Base-by-base conservation (phyloP, 1,284 basidiomycete genomes). In the Sanguinoderma infundibulare region DNA sequence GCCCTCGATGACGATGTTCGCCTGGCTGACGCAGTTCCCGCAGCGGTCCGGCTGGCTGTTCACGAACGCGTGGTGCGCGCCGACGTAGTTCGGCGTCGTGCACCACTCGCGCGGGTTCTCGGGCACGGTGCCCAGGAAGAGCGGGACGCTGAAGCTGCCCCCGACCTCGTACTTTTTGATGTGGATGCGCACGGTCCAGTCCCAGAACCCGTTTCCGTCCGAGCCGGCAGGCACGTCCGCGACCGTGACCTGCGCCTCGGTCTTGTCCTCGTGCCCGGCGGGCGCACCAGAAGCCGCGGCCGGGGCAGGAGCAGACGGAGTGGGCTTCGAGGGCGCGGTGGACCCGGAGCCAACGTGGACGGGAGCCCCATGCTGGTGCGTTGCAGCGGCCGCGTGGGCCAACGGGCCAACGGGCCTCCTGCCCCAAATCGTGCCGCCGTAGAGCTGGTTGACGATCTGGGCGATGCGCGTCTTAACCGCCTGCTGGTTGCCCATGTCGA, bases 1-100 rank as follows among this genome's bases (percentile, higher is more conserved):
- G 5, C 85, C 85, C 70, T 87, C 81, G 50, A 78, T 73, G 40
- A 81, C 69, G n/a, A 82, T 64, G 35, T 77, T 73, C 1, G 60
- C 63, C 7, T 69, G 73, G 17, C 20, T 4, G 8, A 12, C 1
- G 47, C 47, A 50, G 47, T 50, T 50, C 30, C 28, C 47, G 30
- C 47, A 50, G 30, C 47, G 47, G 7, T 4, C 17, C 5, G 76
- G 65, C 24, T 62, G 59, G 46, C 67, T 70, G 60, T 78, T 79
- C 26, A 77, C 77, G 60, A 82, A 82, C 22, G 75, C 75, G 59
- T 73, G 65, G 63, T 76, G 72, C 6, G 74, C 67, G 8, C 79
- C 81, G 50, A 78, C 77, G 59, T 75, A 78, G 46, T 72, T 63
- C 3, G 68, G 55, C 53, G 67, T 66, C 6, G 66, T 64, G 36